Evolutionary conservation across 2,329 filamentous ascomycete genomes (phyloP).

Genomic region (Camillea tinctor): DNA sequence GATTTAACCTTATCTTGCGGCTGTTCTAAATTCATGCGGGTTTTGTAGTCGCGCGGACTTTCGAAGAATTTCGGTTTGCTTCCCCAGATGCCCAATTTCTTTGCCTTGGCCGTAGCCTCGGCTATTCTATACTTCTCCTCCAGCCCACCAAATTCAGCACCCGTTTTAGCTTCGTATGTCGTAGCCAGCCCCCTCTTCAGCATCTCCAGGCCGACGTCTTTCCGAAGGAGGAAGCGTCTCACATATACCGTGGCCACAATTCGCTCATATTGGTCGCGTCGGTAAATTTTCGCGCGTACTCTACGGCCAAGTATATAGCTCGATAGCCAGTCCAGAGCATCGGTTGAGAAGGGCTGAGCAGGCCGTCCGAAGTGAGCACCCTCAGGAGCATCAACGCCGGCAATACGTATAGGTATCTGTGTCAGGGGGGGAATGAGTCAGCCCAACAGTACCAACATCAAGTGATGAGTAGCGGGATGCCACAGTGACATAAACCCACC

Average conservation of each 20-base stretch:
- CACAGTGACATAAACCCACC: constrained; percentile 47
- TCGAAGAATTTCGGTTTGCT: constrained; percentile 64
- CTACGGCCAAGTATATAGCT: constrained; percentile 67
- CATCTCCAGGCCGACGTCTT: constrained; percentile 89
- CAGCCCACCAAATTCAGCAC: constrained; percentile 80
- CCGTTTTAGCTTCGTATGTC: constrained; percentile 89
- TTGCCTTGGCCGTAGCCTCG: constrained; percentile 64
- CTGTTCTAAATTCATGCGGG: constrained; percentile 38
- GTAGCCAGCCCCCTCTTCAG: constrained; percentile 80
- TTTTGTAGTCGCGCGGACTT: constrained; percentile 88
- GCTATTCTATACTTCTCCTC: constrained; percentile 63
- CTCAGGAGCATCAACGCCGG: constrained; percentile 92
- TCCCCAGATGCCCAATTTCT: constrained; percentile 74
- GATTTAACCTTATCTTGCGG: constrained; percentile 17
- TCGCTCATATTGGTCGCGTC: constrained; percentile 87
- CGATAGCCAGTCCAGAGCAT: constrained; percentile 80
- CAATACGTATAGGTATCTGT: constrained; percentile 83
- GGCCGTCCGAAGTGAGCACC: constrained; percentile 87
- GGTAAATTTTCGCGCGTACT: constrained; percentile 80
- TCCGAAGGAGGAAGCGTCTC: constrained; percentile 64
- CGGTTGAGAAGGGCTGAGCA: constrained; percentile 78
- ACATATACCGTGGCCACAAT: constrained; percentile 84
- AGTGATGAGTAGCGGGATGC: not conserved
- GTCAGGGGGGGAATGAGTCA: constrained; percentile 5
- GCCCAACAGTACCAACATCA: not conserved